These are phyloP conservation scores for Xylaria longipes DNA, from an alignment of 495 filamentous ascomycete species.

Conservation along the genomic window DNA sequence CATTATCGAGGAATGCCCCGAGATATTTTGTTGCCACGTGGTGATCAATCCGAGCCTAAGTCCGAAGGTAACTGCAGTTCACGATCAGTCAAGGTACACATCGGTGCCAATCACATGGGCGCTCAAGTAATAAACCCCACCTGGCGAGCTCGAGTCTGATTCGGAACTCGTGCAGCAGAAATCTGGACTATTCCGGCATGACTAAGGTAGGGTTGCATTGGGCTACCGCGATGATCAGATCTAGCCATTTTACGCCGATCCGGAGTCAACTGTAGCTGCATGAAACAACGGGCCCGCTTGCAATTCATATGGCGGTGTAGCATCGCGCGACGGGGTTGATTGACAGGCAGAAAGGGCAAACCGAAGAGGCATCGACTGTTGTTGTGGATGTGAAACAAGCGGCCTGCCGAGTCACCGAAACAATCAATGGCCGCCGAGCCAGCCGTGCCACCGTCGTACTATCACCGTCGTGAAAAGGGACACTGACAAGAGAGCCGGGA, in stretches of 20 bases:
- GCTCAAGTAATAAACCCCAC: slow-evolving; percentile 7
- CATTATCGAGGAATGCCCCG: neutral
- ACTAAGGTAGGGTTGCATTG: slow-evolving; percentile 27
- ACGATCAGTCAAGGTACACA: neutral
- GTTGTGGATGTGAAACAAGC: slow-evolving; percentile 10
- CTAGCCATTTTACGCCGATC: slow-evolving; percentile 20
- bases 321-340: slow-evolving; percentile 8
- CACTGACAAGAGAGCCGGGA: slow-evolving; percentile 7
- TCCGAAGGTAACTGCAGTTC: slow-evolving; percentile 1
- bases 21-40: slow-evolving; percentile 22
- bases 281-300: slow-evolving; percentile 22
- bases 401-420: neutral
- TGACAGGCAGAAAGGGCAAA: slow-evolving; percentile 6
- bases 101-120: slow-evolving; percentile 12
- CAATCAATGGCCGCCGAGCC: neutral
- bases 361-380: neutral
- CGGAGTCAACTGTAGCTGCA: slow-evolving; percentile 26
- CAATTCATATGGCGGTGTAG: slow-evolving; percentile 29
- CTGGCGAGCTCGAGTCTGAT: neutral
- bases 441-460: slow-evolving; percentile 3
- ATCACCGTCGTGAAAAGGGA: neutral
- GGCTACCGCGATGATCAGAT: slow-evolving; percentile 23
- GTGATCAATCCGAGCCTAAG: slow-evolving; percentile 5
- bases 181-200: slow-evolving; percentile 7
- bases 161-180: slow-evolving; percentile 6